phyloP scores from a whole-genome alignment of 2,329 filamentous ascomycete species.

The Leptographium lundbergii region DNA sequence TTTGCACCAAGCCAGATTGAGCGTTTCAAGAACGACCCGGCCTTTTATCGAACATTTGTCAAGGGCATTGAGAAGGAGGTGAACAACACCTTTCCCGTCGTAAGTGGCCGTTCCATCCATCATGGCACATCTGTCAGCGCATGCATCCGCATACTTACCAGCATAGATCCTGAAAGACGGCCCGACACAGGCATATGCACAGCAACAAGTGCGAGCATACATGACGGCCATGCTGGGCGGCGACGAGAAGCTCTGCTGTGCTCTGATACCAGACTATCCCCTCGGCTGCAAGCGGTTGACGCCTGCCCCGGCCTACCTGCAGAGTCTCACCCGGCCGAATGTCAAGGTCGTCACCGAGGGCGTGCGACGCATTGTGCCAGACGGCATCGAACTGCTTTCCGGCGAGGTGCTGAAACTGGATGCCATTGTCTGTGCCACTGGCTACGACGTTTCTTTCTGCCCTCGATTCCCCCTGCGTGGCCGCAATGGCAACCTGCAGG shows the following conservation, averaged over 20 bases:
- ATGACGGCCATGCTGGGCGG: constrained; percentile 35
- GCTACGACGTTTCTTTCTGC: constrained; percentile 40
- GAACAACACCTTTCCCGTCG: constrained; percentile 29
- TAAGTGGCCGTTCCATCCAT: constrained; percentile 14
- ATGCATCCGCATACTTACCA: neutral
- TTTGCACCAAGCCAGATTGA: constrained; percentile 31
- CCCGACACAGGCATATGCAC: constrained; percentile 28
- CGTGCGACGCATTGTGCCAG: constrained; percentile 32
- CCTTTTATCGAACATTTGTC: constrained; percentile 32
- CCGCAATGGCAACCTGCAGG: constrained; percentile 36
- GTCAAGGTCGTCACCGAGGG: constrained; percentile 32
- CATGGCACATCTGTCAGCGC: neutral
- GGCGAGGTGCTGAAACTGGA: constrained; percentile 40
- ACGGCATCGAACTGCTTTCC: constrained; percentile 33
- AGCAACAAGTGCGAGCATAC: constrained; percentile 27
- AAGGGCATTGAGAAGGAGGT: constrained; percentile 33
- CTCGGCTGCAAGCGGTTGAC: constrained; percentile 37
- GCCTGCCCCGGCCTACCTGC: constrained; percentile 36
- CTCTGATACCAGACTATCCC: constrained; percentile 36
- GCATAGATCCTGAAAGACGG: constrained; percentile 27
- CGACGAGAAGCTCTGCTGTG: constrained; percentile 35
- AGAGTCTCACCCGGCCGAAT: constrained; percentile 31
- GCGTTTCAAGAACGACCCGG: constrained; percentile 31
- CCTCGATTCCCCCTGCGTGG: constrained; percentile 39
- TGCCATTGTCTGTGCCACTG: constrained; percentile 44